Percentiles rank a stretch among this genome's conserved stretches.
phyloP scores from a whole-genome alignment of 176 grass and related monocot genomes.

The Aegilops tauschii region DNA sequence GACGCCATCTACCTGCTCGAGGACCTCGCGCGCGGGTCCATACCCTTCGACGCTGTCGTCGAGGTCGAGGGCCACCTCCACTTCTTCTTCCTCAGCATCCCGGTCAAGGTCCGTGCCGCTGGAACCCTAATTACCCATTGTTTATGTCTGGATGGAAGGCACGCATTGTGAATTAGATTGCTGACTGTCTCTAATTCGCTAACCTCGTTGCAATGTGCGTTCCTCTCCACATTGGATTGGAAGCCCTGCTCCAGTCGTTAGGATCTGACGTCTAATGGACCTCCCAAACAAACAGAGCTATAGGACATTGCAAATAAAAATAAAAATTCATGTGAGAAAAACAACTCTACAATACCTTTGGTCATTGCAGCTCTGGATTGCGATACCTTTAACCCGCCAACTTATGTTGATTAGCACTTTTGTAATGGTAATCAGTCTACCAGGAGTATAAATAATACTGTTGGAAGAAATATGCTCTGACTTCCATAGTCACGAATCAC shows the following conservation, averaged over 20 bases:
- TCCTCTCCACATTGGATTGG: background rate
- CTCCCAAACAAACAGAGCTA: background rate
- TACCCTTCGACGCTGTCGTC: constrained; percentile 69
- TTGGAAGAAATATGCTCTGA: background rate
- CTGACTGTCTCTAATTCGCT: background rate
- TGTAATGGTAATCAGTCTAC: background rate
- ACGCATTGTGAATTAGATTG: background rate
- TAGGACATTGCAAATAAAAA: background rate
- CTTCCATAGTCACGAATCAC: background rate
- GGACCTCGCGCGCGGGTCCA: constrained; percentile 58
- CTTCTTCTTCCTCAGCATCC: constrained; percentile 64
- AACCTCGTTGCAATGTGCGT: background rate
- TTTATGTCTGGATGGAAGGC: background rate
- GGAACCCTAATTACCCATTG: constrained; percentile 13
- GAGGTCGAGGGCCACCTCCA: constrained; percentile 61
- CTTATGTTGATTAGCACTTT: background rate
- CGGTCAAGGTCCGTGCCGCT: constrained; percentile 52
- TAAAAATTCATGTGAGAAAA: background rate
- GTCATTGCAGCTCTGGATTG: background rate
- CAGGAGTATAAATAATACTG: background rate
- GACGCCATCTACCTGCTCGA: constrained; percentile 76
- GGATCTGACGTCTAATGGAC: background rate
- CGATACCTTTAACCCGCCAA: background rate
- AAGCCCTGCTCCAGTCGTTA: background rate
- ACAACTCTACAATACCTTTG: background rate